phyloP scores from a whole-genome alignment of 2,329 filamentous ascomycete genomes.

The Aspergillus puulaauensis region DNA sequence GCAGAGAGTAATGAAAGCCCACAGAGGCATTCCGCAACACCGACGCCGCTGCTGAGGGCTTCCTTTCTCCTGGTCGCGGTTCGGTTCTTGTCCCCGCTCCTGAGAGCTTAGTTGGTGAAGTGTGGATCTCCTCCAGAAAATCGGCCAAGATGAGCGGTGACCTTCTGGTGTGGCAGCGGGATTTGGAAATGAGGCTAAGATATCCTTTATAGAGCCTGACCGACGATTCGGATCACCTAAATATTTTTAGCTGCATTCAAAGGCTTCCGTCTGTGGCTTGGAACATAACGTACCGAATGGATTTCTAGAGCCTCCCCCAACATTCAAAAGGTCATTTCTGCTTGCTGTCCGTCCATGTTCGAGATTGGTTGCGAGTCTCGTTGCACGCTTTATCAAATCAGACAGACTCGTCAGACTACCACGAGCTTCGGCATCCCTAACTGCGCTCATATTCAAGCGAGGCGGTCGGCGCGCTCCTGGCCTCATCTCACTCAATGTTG shows the following conservation, averaged over 20 bases:
- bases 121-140: constrained; percentile 36
- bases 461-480: constrained; percentile 57
- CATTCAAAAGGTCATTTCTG: constrained; percentile 49
- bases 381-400: constrained; percentile 86
- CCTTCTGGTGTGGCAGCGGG: constrained; percentile 53
- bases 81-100: constrained; percentile 19
- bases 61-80: constrained; percentile 25
- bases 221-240: constrained; percentile 29
- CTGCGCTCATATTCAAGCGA: constrained; percentile 76
- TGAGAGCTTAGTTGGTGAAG: constrained; percentile 32
- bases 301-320: constrained; percentile 27
- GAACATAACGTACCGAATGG: constrained; percentile 25
- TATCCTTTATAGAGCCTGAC: constrained; percentile 61
- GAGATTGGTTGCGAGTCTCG: constrained; percentile 79
- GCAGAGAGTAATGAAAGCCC: constrained; percentile 68
- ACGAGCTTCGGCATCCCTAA: constrained; percentile 75
- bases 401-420: constrained; percentile 90
- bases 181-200: constrained; percentile 64
- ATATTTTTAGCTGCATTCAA: not conserved
- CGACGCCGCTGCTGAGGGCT: constrained; percentile 50
- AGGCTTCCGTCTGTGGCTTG: not conserved
- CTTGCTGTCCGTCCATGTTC: constrained; percentile 74
- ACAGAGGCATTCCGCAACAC: constrained; percentile 82
- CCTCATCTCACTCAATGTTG: constrained; percentile 42
- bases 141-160: constrained; percentile 36